Base-by-base conservation (phyloP, 164 flowering plant genomes). In the Sedum album region DNA sequence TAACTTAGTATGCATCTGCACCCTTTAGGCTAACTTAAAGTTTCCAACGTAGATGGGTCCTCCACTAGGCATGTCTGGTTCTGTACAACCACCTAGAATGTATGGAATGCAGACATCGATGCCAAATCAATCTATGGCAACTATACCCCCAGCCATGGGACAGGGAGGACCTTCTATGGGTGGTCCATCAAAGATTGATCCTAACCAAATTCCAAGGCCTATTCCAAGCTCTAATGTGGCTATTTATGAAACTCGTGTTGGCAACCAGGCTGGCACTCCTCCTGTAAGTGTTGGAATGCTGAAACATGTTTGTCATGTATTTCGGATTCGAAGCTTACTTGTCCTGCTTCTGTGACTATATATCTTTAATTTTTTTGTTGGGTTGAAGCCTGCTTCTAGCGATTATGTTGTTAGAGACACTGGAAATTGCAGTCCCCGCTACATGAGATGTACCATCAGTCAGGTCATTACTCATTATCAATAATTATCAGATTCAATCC, bases 341-440 rank as follows among this genome's bases (percentile, higher is more conserved):
- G n/a, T n/a, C n/a, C n/a, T n/a, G n/a, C n/a, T n/a, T n/a, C n/a
- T n/a, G n/a, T n/a, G n/a, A n/a, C n/a, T n/a, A n/a, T n/a, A n/a
- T n/a, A n/a, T n/a, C n/a, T n/a, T n/a, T n/a, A n/a, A n/a, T n/a
- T n/a, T n/a, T n/a, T n/a, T n/a, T n/a, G n/a, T n/a, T n/a, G n/a
- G n/a, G n/a, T 3, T 81, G 71, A 77, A 95, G 99, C 90, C 97
- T 80, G 97, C 96, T 49, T 80, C 94, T 48, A 85, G 90, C 78
- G 96, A 92, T 55, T 92, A 82, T 77, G 83, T 95, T 71, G 96
- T 82, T 25, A 85, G 81, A 77, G 99, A 95, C 76, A 85, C 87
- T 60, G 99, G 99, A 41, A 95, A 92, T 74, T 92, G 99, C 84
- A 95, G 96, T 77, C 99, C 99, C 69, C 97, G 99, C 30, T 87